Conservation (phyloP, 2,329 filamentous ascomycete species). For the Myriosclerotinia curreyana region DNA sequence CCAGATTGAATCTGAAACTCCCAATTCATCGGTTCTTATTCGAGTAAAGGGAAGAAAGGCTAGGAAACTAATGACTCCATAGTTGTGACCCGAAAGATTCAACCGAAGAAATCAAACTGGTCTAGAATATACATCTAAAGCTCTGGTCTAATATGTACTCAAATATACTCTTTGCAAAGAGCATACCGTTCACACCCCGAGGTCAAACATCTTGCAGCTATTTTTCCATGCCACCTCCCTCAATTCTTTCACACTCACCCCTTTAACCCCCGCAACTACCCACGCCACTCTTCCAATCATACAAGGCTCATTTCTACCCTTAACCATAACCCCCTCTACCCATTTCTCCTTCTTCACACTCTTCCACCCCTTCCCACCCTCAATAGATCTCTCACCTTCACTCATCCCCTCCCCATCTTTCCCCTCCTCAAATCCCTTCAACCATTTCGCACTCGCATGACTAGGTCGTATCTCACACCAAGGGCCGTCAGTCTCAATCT, state of each 20-base stretch:
- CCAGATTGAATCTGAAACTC: background rate
- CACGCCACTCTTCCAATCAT: conserved; percentile 84
- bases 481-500: conserved; percentile 95
- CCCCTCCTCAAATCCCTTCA: conserved; percentile 36
- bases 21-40: too few relatives aligned
- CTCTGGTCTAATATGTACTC: conserved; percentile 4
- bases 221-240: conserved; percentile 84
- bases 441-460: conserved; percentile 62
- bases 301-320: conserved; percentile 90
- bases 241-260: conserved; percentile 73
- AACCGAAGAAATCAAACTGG: background rate
- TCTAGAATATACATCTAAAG: background rate
- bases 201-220: conserved; percentile 73
- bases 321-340: conserved; percentile 82
- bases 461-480: conserved; percentile 94
- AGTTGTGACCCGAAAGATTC: background rate
- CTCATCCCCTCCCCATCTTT: conserved; percentile 28
- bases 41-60: too few relatives aligned
- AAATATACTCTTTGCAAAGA: background rate
- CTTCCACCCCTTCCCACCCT: conserved; percentile 57
- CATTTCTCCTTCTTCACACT: conserved; percentile 96
- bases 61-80: background rate
- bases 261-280: conserved; percentile 84
- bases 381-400: conserved; percentile 11
- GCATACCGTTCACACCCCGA: conserved; percentile 48